Evolutionary conservation across 78 protist species (phyloP).

Genomic region (Tieghemostelium lacteum): DNA sequence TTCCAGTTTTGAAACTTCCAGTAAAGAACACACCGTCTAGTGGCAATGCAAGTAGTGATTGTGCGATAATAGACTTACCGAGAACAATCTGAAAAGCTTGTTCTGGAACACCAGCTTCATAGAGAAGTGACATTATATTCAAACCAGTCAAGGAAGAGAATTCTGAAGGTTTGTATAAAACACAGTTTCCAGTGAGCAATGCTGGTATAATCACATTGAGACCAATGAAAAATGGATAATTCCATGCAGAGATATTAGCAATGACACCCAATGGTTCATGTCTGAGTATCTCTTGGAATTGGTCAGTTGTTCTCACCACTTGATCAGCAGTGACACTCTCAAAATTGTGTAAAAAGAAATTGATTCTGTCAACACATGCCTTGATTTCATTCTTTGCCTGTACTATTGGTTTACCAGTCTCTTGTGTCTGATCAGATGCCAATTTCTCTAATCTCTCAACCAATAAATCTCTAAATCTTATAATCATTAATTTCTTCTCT

Average conservation of each 20-base stretch:
- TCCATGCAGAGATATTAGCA: slow-evolving; percentile 82
- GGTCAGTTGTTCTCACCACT: slow-evolving; percentile 63
- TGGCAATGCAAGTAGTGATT: slow-evolving; percentile 59
- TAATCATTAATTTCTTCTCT: slow-evolving; percentile 41
- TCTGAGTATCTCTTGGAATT: slow-evolving; percentile 50
- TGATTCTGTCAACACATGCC: slow-evolving; percentile 75
- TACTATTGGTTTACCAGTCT: slow-evolving; percentile 78
- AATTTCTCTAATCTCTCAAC: slow-evolving; percentile 22
- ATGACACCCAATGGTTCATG: slow-evolving; percentile 80
- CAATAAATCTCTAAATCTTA: slow-evolving; percentile 62
- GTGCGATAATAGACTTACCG: slow-evolving; percentile 39
- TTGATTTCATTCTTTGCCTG: slow-evolving; percentile 67
- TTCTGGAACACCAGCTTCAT: slow-evolving; percentile 78
- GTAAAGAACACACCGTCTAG: slow-evolving; percentile 80
- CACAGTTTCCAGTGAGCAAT: slow-evolving; percentile 70
- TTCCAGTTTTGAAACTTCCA: slow-evolving; percentile 55
- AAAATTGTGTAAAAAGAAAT: slow-evolving; percentile 57
- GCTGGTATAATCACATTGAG: slow-evolving; percentile 77
- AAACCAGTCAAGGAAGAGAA: slow-evolving; percentile 50
- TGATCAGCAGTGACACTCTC: not conserved
- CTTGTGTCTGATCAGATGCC: slow-evolving; percentile 51
- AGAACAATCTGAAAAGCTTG: slow-evolving; percentile 59
- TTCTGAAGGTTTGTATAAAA: slow-evolving; percentile 80
- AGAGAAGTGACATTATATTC: slow-evolving; percentile 35
- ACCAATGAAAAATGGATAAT: slow-evolving; percentile 79